A percentile compares a stretch with the other conserved stretches of the same genome.
These are phyloP conservation scores for Grigorovia humatica DNA, from an alignment of 805 yeast genomes.

Conservation along the genomic window DNA sequence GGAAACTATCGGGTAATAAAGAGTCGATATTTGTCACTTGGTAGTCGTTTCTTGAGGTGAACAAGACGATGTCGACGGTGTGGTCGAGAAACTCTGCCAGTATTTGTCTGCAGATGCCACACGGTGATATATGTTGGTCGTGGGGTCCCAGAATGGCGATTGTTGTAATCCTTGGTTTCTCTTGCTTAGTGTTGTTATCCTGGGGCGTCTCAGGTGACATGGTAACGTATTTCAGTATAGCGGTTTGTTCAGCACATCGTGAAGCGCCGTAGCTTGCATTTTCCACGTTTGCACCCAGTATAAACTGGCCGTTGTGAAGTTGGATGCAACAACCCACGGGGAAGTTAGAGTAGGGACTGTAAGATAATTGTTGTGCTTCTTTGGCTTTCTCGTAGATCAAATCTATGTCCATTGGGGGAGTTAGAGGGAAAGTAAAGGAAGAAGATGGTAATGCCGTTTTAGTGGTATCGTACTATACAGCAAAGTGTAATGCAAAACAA, in stretches of 20 bases:
- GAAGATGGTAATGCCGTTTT: neutral
- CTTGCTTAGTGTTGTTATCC: constrained; percentile 11
- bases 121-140: constrained; percentile 60
- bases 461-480: too few species aligned
- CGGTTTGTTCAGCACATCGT: constrained; percentile 68
- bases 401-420: neutral
- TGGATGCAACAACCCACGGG: constrained; percentile 71
- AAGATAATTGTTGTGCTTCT: constrained; percentile 33
- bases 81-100: constrained; percentile 63
- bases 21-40: constrained; percentile 44
- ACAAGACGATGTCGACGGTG: constrained; percentile 59
- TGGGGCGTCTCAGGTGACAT: constrained; percentile 1
- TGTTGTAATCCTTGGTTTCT: constrained; percentile 20
- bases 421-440: neutral
- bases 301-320: constrained; percentile 36
- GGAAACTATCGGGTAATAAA: constrained; percentile 67
- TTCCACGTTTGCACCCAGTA: constrained; percentile 81
- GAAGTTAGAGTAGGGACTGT: constrained; percentile 39
- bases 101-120: constrained; percentile 90
- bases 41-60: constrained; percentile 39
- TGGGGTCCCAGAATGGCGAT: constrained; percentile 29
- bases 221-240: constrained; percentile 47
- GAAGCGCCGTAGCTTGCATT: constrained; percentile 83
- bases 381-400: constrained; percentile 23
- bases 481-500: too few species aligned